Evolutionary conservation across 345 rosid genomes (phyloP), one percentile per base, ranked within the genome.

Genomic region (Arabis alpina): DNA sequence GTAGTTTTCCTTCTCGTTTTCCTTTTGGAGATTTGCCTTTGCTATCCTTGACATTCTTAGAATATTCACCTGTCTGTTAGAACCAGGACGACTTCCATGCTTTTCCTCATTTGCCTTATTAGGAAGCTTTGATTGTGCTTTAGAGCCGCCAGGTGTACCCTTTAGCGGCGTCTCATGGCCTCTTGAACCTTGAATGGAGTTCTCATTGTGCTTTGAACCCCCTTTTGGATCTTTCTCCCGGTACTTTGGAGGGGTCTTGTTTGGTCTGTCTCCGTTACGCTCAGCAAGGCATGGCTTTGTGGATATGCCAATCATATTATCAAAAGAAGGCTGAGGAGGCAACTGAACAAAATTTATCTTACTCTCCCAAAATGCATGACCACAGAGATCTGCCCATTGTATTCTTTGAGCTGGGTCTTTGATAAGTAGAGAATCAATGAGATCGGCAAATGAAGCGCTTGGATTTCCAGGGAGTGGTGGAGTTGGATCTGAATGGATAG

Each of bases 1-100:
- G 54, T 94, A 94, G 74, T 94, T 94, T 83, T 94, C 99, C 82
- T 94, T 94, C 76, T 94, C 97, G 64, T 91, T 94, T 82, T 94
- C 99, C 84, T 80, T 89, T 65, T 89, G 89, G 73, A 94, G 85
- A 77, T 94, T 94, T 61, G 82, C 80, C 79, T 87, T 94, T 51
- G 93, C 99, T 74, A 94, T 86, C 81, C 93, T 88, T 72, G 99
- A 94, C 84, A 94, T 71, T 79, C 99, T 87, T 72, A 94, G 59
- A 76, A 94, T 87, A 80, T 94, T 89, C 75, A 89, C 87, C 71
- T 77, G 87, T 82, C 82, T 87, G 45, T 76, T 70, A 75, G 85
- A 84, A 80, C 76, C 40, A 8, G 92, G 63, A 63, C 85, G 80
- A 81, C 80, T 86, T 75, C 83, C 92, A 63, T 77, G 85, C 76